Conservation (phyloP, 75 land plant species). For the Picea glauca region DNA sequence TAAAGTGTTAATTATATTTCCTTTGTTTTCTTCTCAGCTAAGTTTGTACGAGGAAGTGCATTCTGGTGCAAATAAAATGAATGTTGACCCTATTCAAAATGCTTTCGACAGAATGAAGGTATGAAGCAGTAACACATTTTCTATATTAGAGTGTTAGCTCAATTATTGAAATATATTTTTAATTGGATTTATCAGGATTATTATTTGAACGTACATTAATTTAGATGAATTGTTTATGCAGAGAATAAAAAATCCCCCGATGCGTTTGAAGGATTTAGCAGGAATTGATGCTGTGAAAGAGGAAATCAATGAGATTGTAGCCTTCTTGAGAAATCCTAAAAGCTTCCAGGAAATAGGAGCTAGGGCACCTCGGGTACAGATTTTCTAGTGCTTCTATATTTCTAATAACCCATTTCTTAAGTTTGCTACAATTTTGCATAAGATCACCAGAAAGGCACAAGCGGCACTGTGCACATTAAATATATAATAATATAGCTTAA, state of each 20-base stretch:
- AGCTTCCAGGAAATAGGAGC: constrained; percentile 90
- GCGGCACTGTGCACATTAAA: no score
- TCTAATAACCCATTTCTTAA: no score
- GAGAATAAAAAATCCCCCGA: constrained; percentile 86
- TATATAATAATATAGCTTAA: no score
- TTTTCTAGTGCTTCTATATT: not conserved
- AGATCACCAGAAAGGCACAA: no score
- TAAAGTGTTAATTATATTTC: not conserved
- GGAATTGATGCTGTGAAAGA: constrained; percentile 87
- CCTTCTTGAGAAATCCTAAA: constrained; percentile 73
- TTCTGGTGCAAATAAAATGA: constrained; percentile 10
- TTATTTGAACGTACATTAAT: not conserved
- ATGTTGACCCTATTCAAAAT: constrained; percentile 59
- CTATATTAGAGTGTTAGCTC: not conserved
- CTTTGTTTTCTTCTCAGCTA: constrained; percentile 2
- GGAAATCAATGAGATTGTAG: constrained; percentile 86
- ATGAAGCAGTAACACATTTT: not conserved
- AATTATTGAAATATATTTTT: not conserved
- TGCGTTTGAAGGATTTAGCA: constrained; percentile 69
- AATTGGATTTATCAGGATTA: not conserved
- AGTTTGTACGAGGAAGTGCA: not conserved
- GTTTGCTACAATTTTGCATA: no score
- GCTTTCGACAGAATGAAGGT: constrained; percentile 97
- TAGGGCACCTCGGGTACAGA: constrained; percentile 81
- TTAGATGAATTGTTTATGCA: constrained; percentile 19